These are phyloP conservation scores for Tolypocladium amazonense DNA, from an alignment of 2,329 filamentous ascomycete genomes.

Conservation along the genomic window DNA sequence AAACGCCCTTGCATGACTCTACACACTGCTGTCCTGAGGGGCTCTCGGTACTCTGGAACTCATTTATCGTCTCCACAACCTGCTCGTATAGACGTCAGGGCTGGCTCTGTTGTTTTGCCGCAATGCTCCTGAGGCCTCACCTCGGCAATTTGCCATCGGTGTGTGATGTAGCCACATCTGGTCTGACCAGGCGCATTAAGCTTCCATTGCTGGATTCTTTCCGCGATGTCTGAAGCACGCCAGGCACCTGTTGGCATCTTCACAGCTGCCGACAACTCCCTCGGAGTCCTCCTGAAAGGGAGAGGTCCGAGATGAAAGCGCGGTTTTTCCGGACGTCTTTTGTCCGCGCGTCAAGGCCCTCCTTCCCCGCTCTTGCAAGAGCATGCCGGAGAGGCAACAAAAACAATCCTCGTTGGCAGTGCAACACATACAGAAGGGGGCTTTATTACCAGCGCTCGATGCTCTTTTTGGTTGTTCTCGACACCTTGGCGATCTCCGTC, in stretches of 20 bases:
- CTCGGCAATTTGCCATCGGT: slow-evolving; percentile 28
- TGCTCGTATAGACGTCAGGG: neutral
- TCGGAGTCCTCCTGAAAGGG: slow-evolving; percentile 31
- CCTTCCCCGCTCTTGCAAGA: slow-evolving; percentile 29
- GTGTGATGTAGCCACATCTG: slow-evolving; percentile 34
- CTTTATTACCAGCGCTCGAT: neutral
- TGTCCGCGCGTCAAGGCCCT: slow-evolving; percentile 69
- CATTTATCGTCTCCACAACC: neutral
- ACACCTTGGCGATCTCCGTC: neutral
- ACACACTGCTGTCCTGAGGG: slow-evolving; percentile 24
- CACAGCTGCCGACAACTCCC: slow-evolving; percentile 27
- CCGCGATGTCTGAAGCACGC: slow-evolving; percentile 34
- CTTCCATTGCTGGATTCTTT: slow-evolving; percentile 30
- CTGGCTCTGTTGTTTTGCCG: slow-evolving; percentile 9
- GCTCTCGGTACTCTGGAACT: slow-evolving; percentile 31
- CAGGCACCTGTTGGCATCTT: slow-evolving; percentile 27
- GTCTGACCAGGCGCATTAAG: slow-evolving; percentile 50
- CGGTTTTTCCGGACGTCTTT: slow-evolving; percentile 96
- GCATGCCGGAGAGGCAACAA: slow-evolving; percentile 67
- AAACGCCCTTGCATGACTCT: slow-evolving; percentile 29
- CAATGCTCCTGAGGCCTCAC: slow-evolving; percentile 29
- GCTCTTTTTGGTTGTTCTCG: neutral
- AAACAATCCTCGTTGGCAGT: slow-evolving; percentile 89
- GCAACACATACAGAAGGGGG: slow-evolving; percentile 69
- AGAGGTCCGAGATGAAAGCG: slow-evolving; percentile 42